Conservation (phyloP, 306 rosid genomes). For the Potentilla sterilis region DNA sequence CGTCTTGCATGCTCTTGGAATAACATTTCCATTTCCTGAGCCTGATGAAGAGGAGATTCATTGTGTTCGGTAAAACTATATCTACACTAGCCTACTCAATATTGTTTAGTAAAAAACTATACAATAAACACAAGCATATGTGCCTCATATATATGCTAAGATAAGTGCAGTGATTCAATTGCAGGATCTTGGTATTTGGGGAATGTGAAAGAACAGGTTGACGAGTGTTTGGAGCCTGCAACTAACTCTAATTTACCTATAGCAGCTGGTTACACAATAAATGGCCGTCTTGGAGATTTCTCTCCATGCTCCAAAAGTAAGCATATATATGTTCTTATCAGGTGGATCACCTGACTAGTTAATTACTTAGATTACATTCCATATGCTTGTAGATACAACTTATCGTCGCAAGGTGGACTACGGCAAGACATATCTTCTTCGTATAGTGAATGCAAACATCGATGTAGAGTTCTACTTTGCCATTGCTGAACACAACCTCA, state of each 20-base stretch:
- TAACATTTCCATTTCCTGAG: slow-evolving; percentile 6
- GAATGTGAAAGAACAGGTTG: background rate
- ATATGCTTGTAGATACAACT: background rate
- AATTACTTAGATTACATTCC: background rate
- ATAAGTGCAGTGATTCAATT: background rate
- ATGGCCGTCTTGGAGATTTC: slow-evolving; percentile 16
- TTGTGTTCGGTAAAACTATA: slow-evolving; percentile 8
- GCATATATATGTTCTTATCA: background rate
- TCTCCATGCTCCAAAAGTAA: slow-evolving; percentile 7
- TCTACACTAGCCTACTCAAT: background rate
- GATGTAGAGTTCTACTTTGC: slow-evolving; percentile 27
- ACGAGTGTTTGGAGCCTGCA: background rate
- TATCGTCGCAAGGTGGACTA: slow-evolving; percentile 12
- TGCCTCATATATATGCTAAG: background rate
- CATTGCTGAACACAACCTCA: slow-evolving; percentile 22
- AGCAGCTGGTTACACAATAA: slow-evolving; percentile 6
- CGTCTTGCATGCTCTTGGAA: background rate
- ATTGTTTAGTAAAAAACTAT: background rate
- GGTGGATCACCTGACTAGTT: background rate
- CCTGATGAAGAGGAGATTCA: slow-evolving; percentile 9
- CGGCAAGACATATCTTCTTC: slow-evolving; percentile 31
- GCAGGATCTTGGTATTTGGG: slow-evolving; percentile 15
- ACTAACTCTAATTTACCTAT: background rate
- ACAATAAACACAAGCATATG: background rate
- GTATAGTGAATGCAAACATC: slow-evolving; percentile 23